These are phyloP conservation scores for Solanum lycopersicoides DNA, from an alignment of 257 asterid genomes.

Conservation along the genomic window DNA sequence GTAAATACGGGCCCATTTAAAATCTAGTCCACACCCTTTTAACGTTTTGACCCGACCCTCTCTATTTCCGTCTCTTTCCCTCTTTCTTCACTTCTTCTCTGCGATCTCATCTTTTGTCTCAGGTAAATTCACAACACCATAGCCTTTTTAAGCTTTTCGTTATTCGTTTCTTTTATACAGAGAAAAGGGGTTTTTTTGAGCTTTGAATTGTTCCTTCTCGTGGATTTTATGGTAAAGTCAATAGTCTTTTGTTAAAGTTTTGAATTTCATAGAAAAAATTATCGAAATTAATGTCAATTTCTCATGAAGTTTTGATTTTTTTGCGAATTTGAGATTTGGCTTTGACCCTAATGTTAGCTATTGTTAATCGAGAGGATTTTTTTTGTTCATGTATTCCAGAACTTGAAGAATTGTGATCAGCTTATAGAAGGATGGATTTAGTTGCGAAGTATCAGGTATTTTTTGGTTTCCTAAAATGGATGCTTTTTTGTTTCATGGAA, in stretches of 20 bases:
- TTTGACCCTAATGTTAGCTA: neutral
- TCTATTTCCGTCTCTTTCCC: neutral
- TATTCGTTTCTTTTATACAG: neutral
- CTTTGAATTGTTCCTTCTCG: neutral
- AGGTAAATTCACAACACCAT: neutral
- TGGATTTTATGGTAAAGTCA: neutral
- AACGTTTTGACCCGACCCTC: slow-evolving; percentile 20
- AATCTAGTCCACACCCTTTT: neutral
- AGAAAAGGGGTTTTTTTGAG: neutral
- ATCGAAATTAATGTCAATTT: neutral
- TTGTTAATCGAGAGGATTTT: neutral
- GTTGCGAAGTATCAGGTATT: slow-evolving; percentile 86
- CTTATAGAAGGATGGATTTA: slow-evolving; percentile 49
- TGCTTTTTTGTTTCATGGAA: neutral
- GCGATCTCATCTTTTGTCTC: neutral
- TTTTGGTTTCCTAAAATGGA: neutral
- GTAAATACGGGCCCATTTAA: neutral
- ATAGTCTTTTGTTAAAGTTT: neutral
- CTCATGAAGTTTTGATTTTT: neutral
- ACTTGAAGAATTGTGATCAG: slow-evolving; percentile 17
- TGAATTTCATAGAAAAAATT: neutral
- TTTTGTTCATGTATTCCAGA: slow-evolving; percentile 26
- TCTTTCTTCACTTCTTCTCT: neutral
- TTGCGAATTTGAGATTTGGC: neutral
- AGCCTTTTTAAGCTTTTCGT: neutral